Percentiles rank a stretch among this genome's conserved stretches.
These are phyloP conservation scores for Solanum chiquidenum DNA, from an alignment of 257 asterid species.

Conservation along the genomic window DNA sequence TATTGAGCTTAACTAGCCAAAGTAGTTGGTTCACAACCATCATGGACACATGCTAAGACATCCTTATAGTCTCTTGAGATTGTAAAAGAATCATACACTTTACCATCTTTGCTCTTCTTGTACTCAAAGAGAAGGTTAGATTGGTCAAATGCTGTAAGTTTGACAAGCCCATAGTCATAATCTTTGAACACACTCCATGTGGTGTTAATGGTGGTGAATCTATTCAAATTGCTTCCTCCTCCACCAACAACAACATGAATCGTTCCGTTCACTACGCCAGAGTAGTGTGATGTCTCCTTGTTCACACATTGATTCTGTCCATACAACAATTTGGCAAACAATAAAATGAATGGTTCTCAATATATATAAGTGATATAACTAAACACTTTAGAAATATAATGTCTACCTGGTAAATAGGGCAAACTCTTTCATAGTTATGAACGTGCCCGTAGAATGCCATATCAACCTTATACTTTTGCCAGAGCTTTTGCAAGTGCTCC, in stretches of 20 bases:
- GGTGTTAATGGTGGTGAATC: background rate
- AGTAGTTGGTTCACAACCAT: background rate
- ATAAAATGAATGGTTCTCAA: background rate
- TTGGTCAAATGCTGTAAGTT: background rate
- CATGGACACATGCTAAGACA: background rate
- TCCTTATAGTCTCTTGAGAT: background rate
- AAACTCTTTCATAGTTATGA: background rate
- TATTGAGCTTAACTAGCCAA: background rate
- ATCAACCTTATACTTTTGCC: slow-evolving; percentile 1
- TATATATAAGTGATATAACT: background rate
- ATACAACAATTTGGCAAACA: background rate
- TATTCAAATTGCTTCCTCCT: slow-evolving; percentile 23
- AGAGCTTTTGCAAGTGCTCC: background rate
- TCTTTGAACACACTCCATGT: slow-evolving; percentile 1
- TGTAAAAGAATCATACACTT: background rate
- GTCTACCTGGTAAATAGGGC: background rate
- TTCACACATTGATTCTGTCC: slow-evolving; percentile 49
- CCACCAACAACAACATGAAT: slow-evolving; percentile 58
- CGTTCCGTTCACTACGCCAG: slow-evolving; percentile 24
- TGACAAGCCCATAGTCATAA: background rate
- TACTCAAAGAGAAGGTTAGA: background rate
- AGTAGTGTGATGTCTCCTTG: slow-evolving; percentile 33
- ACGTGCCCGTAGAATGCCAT: background rate
- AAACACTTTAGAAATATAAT: background rate
- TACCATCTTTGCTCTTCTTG: background rate